Conservation (phyloP, 805 yeast genomes). For the Metschnikowia shivogae region DNA sequence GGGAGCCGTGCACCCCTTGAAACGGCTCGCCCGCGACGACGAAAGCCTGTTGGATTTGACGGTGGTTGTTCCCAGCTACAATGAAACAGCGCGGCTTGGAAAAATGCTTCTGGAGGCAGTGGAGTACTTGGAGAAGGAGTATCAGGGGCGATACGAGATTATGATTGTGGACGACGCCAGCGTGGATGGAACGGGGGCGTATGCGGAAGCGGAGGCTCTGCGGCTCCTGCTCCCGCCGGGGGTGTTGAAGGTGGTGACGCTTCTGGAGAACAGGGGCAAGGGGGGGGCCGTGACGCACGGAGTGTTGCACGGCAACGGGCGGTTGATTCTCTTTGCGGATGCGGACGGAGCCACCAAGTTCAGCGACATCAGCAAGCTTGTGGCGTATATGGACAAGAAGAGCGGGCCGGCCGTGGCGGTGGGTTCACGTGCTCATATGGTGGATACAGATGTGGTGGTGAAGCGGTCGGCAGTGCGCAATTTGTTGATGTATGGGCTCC, state of each 20-base stretch:
- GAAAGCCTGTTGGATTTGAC: slow-evolving; percentile 51
- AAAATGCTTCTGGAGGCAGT: slow-evolving; percentile 70
- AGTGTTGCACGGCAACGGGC: slow-evolving; percentile 67
- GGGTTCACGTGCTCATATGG: slow-evolving; percentile 97
- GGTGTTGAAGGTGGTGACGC: slow-evolving; percentile 63
- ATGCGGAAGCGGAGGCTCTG: slow-evolving; percentile 60
- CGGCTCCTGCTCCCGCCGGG: slow-evolving; percentile 50
- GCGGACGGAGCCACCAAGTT: slow-evolving; percentile 96
- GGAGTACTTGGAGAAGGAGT: slow-evolving; percentile 41
- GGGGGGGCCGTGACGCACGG: slow-evolving; percentile 96
- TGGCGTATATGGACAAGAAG: slow-evolving; percentile 35
- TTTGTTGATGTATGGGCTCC: slow-evolving; percentile 89
- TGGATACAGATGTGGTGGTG: slow-evolving; percentile 93
- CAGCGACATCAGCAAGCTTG: slow-evolving; percentile 55
- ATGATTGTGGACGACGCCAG: slow-evolving; percentile 92
- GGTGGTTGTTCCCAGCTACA: slow-evolving; percentile 90
- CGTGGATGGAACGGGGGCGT: slow-evolving; percentile 69
- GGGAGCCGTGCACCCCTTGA: slow-evolving; percentile 27
- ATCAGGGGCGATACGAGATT: slow-evolving; percentile 57
- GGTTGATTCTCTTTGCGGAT: slow-evolving; percentile 81
- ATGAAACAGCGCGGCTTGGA: slow-evolving; percentile 72
- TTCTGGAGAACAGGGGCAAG: slow-evolving; percentile 81
- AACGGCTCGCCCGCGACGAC: slow-evolving; percentile 21
- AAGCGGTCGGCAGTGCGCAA: slow-evolving; percentile 84
- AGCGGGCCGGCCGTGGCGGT: slow-evolving; percentile 60